Base-by-base conservation (phyloP, 257 asterid species). In the Ehretia macrophylla region DNA sequence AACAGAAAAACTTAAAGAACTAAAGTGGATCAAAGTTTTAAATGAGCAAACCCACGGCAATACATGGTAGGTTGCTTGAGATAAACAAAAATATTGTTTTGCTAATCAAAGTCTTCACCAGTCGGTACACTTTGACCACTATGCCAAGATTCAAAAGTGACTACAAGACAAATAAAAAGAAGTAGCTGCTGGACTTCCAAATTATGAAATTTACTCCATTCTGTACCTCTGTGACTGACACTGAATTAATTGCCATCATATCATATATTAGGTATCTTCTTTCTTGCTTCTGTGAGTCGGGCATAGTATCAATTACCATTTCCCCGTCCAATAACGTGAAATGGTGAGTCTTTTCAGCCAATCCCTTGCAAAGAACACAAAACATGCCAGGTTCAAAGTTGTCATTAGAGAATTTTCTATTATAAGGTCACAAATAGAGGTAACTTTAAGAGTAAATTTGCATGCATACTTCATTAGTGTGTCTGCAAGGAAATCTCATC, bases 321-420 rank as follows among this genome's bases (percentile, higher is more conserved):
- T 93, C 99, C 56, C 99, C 99, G 75, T 93, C 99, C 64, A 93
- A 95, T 75, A 93, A 78, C n/a, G 99, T 93, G 72, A 63, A 93
- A 82, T 89, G 97, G 73, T 93, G 99, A 60, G 71, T 66, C 83
- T 68, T 81, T 66, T 85, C 96, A 16, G 83, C 58, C 67, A 70
- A 51, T 58, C 78, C 85, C 94, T 87, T 75, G 88, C 74, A 65
- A 50, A 56, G 77, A 60, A 63, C 45, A 73, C 27, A 11, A 52
- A 62, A 48, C 47, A 46, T n/a, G 35, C 12, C 27, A 50, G 32
- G 45, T 65, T 1, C 35, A 27, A 27, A 27, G 35, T 27, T 27
- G 35, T 27, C 35, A 27, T 1, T 27, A 27, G 35, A 27, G 35
- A 27, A 27, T 27, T 27, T 27, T 27, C 35, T 27, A 27, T 27